Conservation (phyloP, 1,284 basidiomycete species). For the Termitomyces sp. region DNA sequence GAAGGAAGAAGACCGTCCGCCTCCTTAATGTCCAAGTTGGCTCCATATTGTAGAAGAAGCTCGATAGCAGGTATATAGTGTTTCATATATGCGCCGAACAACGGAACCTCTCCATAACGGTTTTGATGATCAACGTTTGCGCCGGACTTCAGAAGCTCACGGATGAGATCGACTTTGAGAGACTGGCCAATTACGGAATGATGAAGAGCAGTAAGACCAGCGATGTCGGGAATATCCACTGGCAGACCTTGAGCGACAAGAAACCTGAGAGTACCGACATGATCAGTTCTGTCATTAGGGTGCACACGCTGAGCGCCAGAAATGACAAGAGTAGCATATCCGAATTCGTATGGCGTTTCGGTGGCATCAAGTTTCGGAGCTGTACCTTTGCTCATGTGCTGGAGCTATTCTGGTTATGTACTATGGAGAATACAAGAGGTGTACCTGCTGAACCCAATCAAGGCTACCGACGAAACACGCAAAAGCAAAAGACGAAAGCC, state of each 20-base stretch:
- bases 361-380: slow-evolving; percentile 38
- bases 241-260: slow-evolving; percentile 40
- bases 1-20: slow-evolving; percentile 32
- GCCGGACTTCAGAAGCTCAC: slow-evolving; percentile 35
- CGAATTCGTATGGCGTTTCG: slow-evolving; percentile 42
- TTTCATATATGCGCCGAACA: slow-evolving; percentile 33
- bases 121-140: slow-evolving; percentile 42
- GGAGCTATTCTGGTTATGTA: neutral
- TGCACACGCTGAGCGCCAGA: slow-evolving; percentile 38
- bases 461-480: slow-evolving; percentile 33
- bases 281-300: slow-evolving; percentile 17
- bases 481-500: slow-evolving; percentile 33
- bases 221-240: slow-evolving; percentile 40
- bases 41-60: slow-evolving; percentile 44
- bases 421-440: neutral
- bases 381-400: slow-evolving; percentile 34
- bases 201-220: slow-evolving; percentile 44
- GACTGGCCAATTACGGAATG: slow-evolving; percentile 33
- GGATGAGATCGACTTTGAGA: slow-evolving; percentile 27
- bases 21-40: slow-evolving; percentile 41
- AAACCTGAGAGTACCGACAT: slow-evolving; percentile 33
- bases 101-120: slow-evolving; percentile 41
- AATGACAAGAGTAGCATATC: slow-evolving; percentile 40
- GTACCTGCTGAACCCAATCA: slow-evolving; percentile 27
- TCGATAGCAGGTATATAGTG: slow-evolving; percentile 33